Evolutionary conservation across 768 basidiomycete genomes (phyloP).

Genomic region (Xerocomus spinulosus): DNA sequence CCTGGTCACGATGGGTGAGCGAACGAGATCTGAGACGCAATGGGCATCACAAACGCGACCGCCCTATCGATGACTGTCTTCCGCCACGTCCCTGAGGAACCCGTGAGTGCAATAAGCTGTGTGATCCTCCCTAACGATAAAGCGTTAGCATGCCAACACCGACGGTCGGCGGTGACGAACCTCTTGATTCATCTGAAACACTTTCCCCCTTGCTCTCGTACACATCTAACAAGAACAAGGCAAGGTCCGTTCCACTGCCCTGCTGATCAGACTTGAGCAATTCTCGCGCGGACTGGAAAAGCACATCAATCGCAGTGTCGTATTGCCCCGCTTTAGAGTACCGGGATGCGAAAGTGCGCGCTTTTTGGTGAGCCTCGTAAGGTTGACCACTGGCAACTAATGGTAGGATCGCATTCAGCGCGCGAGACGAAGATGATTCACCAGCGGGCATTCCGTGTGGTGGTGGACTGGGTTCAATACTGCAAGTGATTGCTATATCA

Average conservation of each 20-base stretch:
- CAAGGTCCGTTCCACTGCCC: slow-evolving; percentile 88
- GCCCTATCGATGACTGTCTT: slow-evolving; percentile 85
- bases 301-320: slow-evolving; percentile 85
- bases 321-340: slow-evolving; percentile 78
- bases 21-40: slow-evolving; percentile 8
- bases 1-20: slow-evolving; percentile 38
- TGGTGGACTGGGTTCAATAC: slow-evolving; percentile 4
- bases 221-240: slow-evolving; percentile 74
- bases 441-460: slow-evolving; percentile 23
- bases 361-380: slow-evolving; percentile 96
- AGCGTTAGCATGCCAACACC: slow-evolving; percentile 1
- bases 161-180: slow-evolving; percentile 40
- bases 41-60: slow-evolving; percentile 57
- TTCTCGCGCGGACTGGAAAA: slow-evolving; percentile 86
- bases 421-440: slow-evolving; percentile 49
- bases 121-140: slow-evolving; percentile 66
- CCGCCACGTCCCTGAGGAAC: slow-evolving; percentile 78
- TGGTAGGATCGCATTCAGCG: slow-evolving; percentile 71
- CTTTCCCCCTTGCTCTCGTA: slow-evolving; percentile 70
- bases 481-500: background rate
- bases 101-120: slow-evolving; percentile 85
- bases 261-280: slow-evolving; percentile 83
- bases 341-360: slow-evolving; percentile 88
- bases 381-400: slow-evolving; percentile 65
- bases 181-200: slow-evolving; percentile 75